A percentile compares a stretch with the other conserved stretches of the same genome.
Conservation (phyloP, 1,139 yeast species). For the Pichia kudriavzevii region DNA sequence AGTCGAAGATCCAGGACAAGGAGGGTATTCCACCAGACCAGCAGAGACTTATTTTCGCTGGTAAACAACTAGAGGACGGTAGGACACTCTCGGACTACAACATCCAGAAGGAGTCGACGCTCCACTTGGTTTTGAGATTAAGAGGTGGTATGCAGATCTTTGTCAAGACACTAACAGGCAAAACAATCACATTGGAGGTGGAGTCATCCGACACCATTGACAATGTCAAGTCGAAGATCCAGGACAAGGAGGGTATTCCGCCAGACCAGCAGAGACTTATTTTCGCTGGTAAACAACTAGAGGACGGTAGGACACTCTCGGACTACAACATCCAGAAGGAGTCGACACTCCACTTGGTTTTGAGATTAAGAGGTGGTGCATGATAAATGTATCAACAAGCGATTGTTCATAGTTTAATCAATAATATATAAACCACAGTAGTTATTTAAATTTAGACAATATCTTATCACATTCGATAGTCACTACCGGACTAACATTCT, state of each 20-base stretch:
- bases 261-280: conserved; percentile 82
- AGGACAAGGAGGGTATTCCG: conserved; percentile 83
- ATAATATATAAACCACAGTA: background rate
- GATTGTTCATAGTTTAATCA: background rate
- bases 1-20: conserved; percentile 78
- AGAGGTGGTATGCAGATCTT: conserved; percentile 76
- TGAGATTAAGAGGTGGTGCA: conserved; percentile 71
- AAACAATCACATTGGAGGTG: conserved; percentile 71
- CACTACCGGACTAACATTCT: conserved; percentile 32
- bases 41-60: conserved; percentile 76
- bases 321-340: conserved; percentile 77
- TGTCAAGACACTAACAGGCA: conserved; percentile 74
- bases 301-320: conserved; percentile 76
- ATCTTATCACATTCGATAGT: conserved; percentile 30
- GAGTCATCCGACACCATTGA: conserved; percentile 83
- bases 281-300: conserved; percentile 82
- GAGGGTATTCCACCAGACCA: conserved; percentile 87
- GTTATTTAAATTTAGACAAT: conserved; percentile 5
- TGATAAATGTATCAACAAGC: conserved; percentile 32
- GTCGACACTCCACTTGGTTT: conserved; percentile 64
- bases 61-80: conserved; percentile 85
- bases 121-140: conserved; percentile 77
- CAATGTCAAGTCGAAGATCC: conserved; percentile 76
- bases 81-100: conserved; percentile 84
- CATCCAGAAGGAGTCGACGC: conserved; percentile 84